Base-by-base conservation (phyloP, 176 grass and related monocot species). In the Miscanthus lutarioriparius region DNA sequence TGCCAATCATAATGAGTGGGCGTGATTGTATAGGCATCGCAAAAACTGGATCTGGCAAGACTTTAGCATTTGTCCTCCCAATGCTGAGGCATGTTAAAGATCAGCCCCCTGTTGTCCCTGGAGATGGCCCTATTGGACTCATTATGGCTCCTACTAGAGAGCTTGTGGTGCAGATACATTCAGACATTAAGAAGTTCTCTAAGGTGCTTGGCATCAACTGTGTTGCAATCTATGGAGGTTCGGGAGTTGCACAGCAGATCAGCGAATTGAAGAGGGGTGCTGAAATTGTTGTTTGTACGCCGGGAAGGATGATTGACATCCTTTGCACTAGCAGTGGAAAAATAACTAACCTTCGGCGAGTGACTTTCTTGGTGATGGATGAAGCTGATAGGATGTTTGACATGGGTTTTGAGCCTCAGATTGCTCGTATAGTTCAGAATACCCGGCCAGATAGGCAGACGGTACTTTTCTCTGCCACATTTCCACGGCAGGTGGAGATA, bases 371-470 rank as follows among this genome's bases (percentile, higher is more conserved):
- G 68, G 96, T 98, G 11, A 93, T 98, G 91, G 96, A 98, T 66
- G 96, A 98, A 82, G 96, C 96, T 40, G 96, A 98, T 90, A 89
- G 96, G 78, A 98, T 98, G 96, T 98, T 95, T 84, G 96, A 95
- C 75, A 98, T 95, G 93, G 96, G 96, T 78, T 98, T 98, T 73
- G 96, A 98, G 58, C 96, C 96, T 70, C 96, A 95, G 84, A 98
- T 98, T 75, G 90, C 91, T 69, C 82, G 93, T 33, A 91, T 98
- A 61, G 91, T 98, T 71, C 93, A 95, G 82, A 98, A 98, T 77
- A 95, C 93, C 33, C 80, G 91, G 26, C 91, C 96, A 7, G 86
- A 95, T 85, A 87, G 93, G 75, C 96, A 98, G 84, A 98, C 91
- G 20, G 93, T 98, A 49, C 86, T 98, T 54, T 98, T 98, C 69